phyloP scores from a whole-genome alignment of 2,329 filamentous ascomycete species.

The Calonectria hawksworthii region DNA sequence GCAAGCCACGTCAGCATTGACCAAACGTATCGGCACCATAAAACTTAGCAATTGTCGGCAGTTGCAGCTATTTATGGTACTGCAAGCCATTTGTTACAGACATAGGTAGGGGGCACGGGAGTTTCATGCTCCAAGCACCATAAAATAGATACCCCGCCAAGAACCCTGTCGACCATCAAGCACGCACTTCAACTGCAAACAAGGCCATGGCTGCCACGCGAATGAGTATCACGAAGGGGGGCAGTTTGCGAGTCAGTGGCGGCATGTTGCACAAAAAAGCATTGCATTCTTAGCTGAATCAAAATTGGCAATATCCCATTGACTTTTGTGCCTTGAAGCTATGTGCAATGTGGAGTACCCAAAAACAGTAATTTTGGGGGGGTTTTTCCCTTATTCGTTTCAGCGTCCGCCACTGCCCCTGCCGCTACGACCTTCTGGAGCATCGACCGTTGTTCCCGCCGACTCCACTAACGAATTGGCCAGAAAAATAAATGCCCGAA shows the following conservation, averaged over 20 bases:
- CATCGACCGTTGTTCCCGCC: conserved; percentile 8
- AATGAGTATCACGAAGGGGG: background rate
- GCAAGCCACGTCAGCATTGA: background rate
- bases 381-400: background rate
- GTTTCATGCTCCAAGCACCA: conserved; percentile 18
- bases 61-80: conserved; percentile 8
- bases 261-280: background rate
- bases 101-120: conserved; percentile 2
- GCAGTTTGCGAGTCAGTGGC: background rate
- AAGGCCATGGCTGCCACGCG: background rate
- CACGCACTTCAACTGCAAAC: background rate
- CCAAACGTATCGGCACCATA: background rate
- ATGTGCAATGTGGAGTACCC: conserved; percentile 13
- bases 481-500: background rate
- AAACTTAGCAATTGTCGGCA: background rate
- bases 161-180: conserved; percentile 9
- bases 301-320: background rate
- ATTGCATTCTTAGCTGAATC: background rate
- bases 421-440: conserved; percentile 11
- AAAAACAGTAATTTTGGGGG: background rate
- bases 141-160: conserved; percentile 27
- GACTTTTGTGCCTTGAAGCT: conserved; percentile 1
- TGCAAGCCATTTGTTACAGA: conserved; percentile 5
- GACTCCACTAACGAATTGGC: background rate
- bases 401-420: conserved; percentile 7